Evolutionary conservation across 2,329 filamentous ascomycete species (phyloP).

Genomic region (Byssochlamys sp.): DNA sequence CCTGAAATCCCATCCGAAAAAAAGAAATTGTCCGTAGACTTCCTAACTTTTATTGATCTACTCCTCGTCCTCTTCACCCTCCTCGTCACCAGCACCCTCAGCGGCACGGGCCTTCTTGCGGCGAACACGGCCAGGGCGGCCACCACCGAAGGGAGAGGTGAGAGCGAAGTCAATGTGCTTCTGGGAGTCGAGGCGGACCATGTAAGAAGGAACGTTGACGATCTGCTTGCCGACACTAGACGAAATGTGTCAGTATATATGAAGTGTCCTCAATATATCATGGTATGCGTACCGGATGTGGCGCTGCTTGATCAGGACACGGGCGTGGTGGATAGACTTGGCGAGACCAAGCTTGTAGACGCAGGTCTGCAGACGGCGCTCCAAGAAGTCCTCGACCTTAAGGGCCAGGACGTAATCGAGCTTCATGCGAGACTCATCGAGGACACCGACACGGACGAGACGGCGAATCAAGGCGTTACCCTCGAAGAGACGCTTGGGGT

Average conservation of each 20-base stretch:
- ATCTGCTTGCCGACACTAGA: constrained; percentile 96
- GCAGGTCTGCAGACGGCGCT: constrained; percentile 98
- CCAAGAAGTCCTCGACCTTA: constrained; percentile 98
- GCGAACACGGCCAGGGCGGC: constrained; percentile 90
- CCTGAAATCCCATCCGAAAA: constrained; percentile 28
- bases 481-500: constrained; percentile 99
- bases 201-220: constrained; percentile 98
- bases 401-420: constrained; percentile 99
- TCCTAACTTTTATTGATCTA: constrained; percentile 33
- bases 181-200: constrained; percentile 99
- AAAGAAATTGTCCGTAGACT: constrained; percentile 26
- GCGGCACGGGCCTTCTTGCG: constrained; percentile 99
- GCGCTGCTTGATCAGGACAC: constrained; percentile 98
- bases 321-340: constrained; percentile 99
- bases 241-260: constrained; percentile 1
- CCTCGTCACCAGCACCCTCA: constrained; percentile 51
- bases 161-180: constrained; percentile 99
- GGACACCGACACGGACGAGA: constrained; percentile 98
- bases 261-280: neutral
- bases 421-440: constrained; percentile 99
- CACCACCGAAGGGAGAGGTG: constrained; percentile 93
- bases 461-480: constrained; percentile 99
- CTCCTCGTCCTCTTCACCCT: constrained; percentile 79
- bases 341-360: constrained; percentile 99
- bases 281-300: constrained; percentile 64